These are phyloP conservation scores for Dispira parvispora DNA, from an alignment of 192 early-diverging fungal genomes.

Conservation along the genomic window DNA sequence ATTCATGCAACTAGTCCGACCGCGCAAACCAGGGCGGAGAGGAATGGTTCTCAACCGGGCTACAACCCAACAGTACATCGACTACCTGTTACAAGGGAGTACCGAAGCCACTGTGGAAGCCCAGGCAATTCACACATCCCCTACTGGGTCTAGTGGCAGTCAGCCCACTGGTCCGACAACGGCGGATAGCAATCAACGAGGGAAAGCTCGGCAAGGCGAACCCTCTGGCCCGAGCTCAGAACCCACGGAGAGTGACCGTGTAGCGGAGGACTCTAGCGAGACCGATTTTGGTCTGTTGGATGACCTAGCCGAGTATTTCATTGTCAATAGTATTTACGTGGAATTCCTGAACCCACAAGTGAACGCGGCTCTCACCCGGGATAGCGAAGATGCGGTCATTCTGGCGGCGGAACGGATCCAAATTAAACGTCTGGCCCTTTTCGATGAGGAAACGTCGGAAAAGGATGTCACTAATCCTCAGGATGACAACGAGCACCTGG, in stretches of 20 bases:
- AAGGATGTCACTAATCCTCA: constrained; percentile 12
- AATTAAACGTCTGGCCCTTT: constrained; percentile 15
- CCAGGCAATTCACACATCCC: not conserved
- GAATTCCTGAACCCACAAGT: constrained; percentile 36
- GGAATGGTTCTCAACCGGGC: constrained; percentile 7
- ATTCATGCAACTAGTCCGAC: constrained; percentile 3
- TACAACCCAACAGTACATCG: constrained; percentile 8
- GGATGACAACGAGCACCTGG: constrained; percentile 26
- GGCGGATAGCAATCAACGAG: not conserved
- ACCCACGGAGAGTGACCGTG: not conserved
- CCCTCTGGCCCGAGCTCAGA: not conserved
- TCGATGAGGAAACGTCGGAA: constrained; percentile 4
- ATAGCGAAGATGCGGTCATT: constrained; percentile 12
- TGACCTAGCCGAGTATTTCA: constrained; percentile 24
- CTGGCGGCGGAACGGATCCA: constrained; percentile 23
- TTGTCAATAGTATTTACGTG: constrained; percentile 25
- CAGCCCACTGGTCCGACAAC: not conserved
- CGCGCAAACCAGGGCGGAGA: not conserved
- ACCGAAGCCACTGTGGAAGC: not conserved
- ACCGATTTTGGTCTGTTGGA: constrained; percentile 18
- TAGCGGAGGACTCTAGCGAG: not conserved
- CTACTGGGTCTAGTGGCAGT: not conserved
- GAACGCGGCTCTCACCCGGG: constrained; percentile 20
- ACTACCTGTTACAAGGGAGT: not conserved
- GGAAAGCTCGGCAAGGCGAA: no score